phyloP scores from a whole-genome alignment of 306 rosid species.

The Argentina anserina region DNA sequence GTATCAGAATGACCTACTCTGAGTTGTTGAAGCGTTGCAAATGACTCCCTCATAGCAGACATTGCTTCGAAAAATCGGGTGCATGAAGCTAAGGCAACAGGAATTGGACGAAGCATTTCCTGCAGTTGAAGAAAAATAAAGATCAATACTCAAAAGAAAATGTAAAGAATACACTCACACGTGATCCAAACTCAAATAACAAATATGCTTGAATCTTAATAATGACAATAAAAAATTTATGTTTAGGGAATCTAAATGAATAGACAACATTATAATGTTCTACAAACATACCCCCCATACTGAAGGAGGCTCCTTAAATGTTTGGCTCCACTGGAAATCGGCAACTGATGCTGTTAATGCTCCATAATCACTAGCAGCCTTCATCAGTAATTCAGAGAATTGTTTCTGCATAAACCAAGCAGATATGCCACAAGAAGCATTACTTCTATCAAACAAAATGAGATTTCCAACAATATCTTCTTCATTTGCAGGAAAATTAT shows the following conservation, averaged over 20 bases:
- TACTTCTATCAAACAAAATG: background rate
- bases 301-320: slow-evolving; percentile 90
- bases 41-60: slow-evolving; percentile 96
- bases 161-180: background rate
- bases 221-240: background rate
- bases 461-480: background rate
- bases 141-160: background rate
- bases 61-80: slow-evolving; percentile 93
- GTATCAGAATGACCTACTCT: slow-evolving; percentile 62
- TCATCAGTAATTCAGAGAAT: slow-evolving; percentile 89
- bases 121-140: slow-evolving; percentile 20
- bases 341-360: slow-evolving; percentile 91
- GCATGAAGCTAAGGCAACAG: slow-evolving; percentile 91
- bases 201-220: background rate
- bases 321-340: slow-evolving; percentile 98
- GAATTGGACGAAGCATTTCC: slow-evolving; percentile 99
- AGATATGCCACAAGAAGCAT: slow-evolving; percentile 27
- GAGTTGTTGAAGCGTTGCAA: slow-evolving; percentile 79
- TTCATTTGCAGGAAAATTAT: background rate
- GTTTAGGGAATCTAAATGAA: background rate
- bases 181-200: background rate
- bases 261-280: slow-evolving; percentile 22
- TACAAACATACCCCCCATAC: slow-evolving; percentile 88
- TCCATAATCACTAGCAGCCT: slow-evolving; percentile 97
- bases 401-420: slow-evolving; percentile 68